These are phyloP conservation scores for Termitomyces sp. DNA, from an alignment of 768 basidiomycete genomes.

Conservation along the genomic window DNA sequence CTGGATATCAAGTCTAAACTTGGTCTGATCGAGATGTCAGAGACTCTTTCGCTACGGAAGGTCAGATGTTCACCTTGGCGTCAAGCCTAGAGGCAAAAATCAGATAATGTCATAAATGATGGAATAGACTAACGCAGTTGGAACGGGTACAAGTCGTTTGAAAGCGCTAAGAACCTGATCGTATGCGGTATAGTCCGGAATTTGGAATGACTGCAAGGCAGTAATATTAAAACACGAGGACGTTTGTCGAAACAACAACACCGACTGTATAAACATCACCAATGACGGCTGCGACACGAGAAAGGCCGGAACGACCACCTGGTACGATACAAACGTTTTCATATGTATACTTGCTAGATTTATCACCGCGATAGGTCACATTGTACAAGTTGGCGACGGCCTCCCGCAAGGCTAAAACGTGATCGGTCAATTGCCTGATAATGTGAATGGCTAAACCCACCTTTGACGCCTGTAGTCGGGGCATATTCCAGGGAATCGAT, in stretches of 20 bases:
- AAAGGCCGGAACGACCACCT: conserved; percentile 86
- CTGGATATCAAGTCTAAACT: conserved; percentile 74
- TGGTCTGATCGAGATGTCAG: conserved; percentile 28
- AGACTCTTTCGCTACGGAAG: background rate
- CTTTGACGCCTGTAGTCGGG: conserved; percentile 88
- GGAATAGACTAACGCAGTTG: conserved; percentile 61
- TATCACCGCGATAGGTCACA: conserved; percentile 76
- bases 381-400: conserved; percentile 92
- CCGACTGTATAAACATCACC: conserved; percentile 81
- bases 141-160: conserved; percentile 85
- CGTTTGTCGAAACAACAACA: background rate
- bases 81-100: conserved; percentile 20
- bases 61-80: conserved; percentile 21
- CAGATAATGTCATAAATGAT: conserved; percentile 19
- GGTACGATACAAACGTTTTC: conserved; percentile 96
- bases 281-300: conserved; percentile 87
- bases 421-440: background rate
- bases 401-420: conserved; percentile 60
- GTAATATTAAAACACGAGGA: conserved; percentile 1
- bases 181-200: conserved; percentile 90
- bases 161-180: conserved; percentile 83
- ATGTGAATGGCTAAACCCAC: conserved; percentile 23
- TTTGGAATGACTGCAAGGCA: conserved; percentile 65
- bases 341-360: conserved; percentile 77
- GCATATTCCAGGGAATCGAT: conserved; percentile 82